Conservation (phyloP, 345 rosid species). For the Gossypium mustelinum region DNA sequence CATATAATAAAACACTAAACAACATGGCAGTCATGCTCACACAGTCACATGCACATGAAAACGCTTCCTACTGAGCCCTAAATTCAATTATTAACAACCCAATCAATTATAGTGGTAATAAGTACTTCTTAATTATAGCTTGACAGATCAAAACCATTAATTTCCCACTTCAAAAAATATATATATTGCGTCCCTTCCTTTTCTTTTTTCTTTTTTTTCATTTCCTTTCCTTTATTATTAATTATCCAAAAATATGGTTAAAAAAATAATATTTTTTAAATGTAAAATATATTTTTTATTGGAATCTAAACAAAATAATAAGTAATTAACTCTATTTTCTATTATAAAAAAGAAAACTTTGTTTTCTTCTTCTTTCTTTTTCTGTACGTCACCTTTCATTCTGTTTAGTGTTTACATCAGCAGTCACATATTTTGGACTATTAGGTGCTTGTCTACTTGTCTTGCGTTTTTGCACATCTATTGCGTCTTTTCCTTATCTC, state of each 20-base stretch:
- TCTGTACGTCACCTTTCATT: constrained; percentile 4
- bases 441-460: not conserved
- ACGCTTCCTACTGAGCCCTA: not conserved
- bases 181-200: not conserved
- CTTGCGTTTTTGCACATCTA: not conserved
- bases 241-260: too few relatives aligned
- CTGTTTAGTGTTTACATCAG: not conserved
- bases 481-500: not conserved
- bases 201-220: too few relatives aligned
- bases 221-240: too few relatives aligned
- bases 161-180: constrained; percentile 3
- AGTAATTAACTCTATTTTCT: too few relatives aligned
- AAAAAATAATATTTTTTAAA: too few relatives aligned
- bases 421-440: constrained; percentile 3
- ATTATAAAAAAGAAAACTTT: too few relatives aligned
- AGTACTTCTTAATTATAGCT: not conserved
- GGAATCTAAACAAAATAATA: too few relatives aligned
- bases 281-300: not conserved
- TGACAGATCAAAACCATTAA: not conserved
- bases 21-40: not conserved
- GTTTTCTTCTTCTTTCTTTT: not conserved
- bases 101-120: not conserved
- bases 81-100: not conserved
- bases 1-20: not conserved
- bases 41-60: not conserved